Evolutionary conservation across 2,329 filamentous ascomycete species (phyloP), one percentile per base, ranked within the genome.

Genomic region (Sclerotinia minor): DNA sequence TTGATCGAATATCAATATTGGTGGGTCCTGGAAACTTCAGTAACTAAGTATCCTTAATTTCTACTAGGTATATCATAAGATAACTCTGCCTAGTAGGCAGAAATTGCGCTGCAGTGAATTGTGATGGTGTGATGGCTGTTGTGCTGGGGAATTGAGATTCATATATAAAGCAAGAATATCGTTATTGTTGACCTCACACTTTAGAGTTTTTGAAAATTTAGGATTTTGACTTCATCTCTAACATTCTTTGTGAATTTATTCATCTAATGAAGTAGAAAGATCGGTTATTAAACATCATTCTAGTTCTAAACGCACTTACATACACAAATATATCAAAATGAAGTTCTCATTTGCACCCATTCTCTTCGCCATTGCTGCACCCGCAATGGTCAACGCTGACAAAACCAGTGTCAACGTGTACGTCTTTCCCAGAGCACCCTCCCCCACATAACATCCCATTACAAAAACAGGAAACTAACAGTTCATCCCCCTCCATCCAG

Each of bases 351-450:
- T 15, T n/a, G 17, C 52, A 8, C 35, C 64, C 17, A 9, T 65
- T n/a, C 52, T 65, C 21, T n/a, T 65, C 21, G 52, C 29, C 17
- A 44, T 58, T 32, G 50, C 64, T 19, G 38, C 64, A 13, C 44
- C 53, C 13, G 52, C 52, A 26, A 24, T 65, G 11, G 52, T 55
- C 26, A 41, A 38, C 21, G 44, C 58, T 13, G 64, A 49, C 21
- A 45, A 65, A 21, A 58, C 58, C 50, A 54, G 63, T 17, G 64
- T 73, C 7, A 58, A 72, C 44, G 69, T 73, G 70, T 73, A 73
- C 68, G 71, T 70, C 17, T 35, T 32, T 44, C 60, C 7, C 17
- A 26, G 38, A 41, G 13, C n/a, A 21, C 4, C 24, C 7, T 21
- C 6, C 15, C 5, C n/a, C 24, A 29, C 29, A 47, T 3, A 41